Evolutionary conservation across 2,329 filamentous ascomycete genomes (phyloP).

Genomic region (Rhynchosporium graminicola): DNA sequence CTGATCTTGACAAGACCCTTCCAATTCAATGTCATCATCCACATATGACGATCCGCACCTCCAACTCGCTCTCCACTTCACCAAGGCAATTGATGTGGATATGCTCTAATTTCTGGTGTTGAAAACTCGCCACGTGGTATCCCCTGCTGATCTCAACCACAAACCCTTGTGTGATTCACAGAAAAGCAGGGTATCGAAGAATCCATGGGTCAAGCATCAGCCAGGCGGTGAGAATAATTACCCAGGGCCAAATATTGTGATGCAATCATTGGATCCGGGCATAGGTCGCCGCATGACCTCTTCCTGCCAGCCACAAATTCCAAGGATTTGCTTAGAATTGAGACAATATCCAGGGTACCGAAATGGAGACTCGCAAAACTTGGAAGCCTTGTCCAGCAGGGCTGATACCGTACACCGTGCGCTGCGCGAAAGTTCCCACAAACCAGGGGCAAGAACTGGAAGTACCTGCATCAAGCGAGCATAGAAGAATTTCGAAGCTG

Average conservation of each 20-base stretch:
- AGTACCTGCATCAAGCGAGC: background rate
- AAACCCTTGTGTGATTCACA: background rate
- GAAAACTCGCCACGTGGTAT: conserved; percentile 6
- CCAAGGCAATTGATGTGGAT: background rate
- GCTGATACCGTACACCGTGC: conserved; percentile 6
- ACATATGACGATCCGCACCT: background rate
- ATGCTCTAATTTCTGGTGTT: background rate
- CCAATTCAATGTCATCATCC: conserved; percentile 2
- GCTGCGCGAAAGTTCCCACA: background rate
- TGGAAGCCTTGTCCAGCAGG: conserved; percentile 3
- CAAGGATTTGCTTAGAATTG: background rate
- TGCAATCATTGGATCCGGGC: background rate
- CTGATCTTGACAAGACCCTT: background rate
- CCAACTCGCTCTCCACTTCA: background rate
- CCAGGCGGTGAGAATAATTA: conserved; percentile 4
- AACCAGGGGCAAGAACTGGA: background rate
- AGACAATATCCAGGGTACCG: background rate
- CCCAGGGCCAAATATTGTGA: conserved; percentile 6
- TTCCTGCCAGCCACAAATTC: background rate
- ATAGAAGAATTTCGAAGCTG: background rate
- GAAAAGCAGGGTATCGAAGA: conserved; percentile 2
- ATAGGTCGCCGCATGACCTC: conserved; percentile 3
- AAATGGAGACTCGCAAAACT: background rate
- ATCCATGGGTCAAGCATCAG: background rate
- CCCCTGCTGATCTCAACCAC: background rate